Evolutionary conservation across 768 basidiomycete species (phyloP).

Genomic region (Strobilomyces confusus): DNA sequence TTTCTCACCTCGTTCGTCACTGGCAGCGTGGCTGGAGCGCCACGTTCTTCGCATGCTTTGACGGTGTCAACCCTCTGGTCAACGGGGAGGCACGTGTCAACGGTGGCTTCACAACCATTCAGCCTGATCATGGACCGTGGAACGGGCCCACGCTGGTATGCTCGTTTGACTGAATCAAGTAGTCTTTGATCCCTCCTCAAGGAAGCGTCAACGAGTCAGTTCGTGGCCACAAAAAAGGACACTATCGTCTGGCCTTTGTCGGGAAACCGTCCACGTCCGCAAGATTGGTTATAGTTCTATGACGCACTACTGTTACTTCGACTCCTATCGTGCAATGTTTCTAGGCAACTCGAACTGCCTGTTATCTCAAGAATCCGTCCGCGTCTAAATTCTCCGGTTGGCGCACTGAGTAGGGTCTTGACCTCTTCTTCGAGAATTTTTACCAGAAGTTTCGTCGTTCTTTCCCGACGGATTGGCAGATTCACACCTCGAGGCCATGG

Average conservation of each 20-base stretch:
- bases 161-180: not conserved
- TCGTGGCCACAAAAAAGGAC: constrained; percentile 3
- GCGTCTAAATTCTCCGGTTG: not conserved
- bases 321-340: not conserved
- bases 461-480: not conserved
- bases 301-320: not conserved
- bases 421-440: not conserved
- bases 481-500: not conserved
- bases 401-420: not conserved
- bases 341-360: not conserved
- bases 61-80: too few relatives aligned
- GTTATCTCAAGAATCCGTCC: constrained; percentile 1
- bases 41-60: too few relatives aligned
- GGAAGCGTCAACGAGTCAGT: not conserved
- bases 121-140: not conserved
- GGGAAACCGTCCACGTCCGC: not conserved
- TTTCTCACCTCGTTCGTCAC: too few relatives aligned
- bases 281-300: not conserved
- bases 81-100: too few relatives aligned
- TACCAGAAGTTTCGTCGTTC: too few relatives aligned
- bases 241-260: not conserved
- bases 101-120: too few relatives aligned
- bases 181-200: not conserved
- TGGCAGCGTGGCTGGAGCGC: too few relatives aligned
- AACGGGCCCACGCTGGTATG: not conserved